Conservation (phyloP, 2,329 filamentous ascomycete species). For the Bretziella fagacearum region DNA sequence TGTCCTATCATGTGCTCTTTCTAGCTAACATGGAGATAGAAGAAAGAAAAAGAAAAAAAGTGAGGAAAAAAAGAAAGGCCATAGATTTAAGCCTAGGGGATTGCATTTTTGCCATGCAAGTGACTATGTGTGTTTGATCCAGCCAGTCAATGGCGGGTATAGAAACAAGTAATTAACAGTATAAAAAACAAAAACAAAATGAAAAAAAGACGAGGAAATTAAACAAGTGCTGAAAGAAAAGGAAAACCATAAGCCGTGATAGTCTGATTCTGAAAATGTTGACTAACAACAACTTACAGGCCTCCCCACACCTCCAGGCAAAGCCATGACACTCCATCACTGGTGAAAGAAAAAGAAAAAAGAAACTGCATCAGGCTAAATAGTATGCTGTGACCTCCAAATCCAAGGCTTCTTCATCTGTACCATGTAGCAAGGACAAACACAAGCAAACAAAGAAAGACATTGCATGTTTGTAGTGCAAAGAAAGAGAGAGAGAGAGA, state of each 20-base stretch:
- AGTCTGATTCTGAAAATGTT: too few species aligned
- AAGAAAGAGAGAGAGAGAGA: background rate
- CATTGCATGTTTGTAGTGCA: too few species aligned
- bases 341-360: background rate
- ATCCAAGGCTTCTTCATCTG: background rate
- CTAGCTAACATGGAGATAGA: too few species aligned
- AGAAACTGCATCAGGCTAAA: background rate
- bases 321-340: background rate
- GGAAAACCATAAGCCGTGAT: too few species aligned
- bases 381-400: too few species aligned
- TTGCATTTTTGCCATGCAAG: background rate
- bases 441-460: background rate
- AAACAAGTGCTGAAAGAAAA: background rate
- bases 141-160: background rate
- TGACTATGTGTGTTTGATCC: background rate
- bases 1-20: too few species aligned
- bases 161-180: too few species aligned
- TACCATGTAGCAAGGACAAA: too few species aligned
- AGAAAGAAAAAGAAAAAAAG: too few species aligned
- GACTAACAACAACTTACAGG: too few species aligned
- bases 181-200: constrained; percentile 2
- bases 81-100: background rate
- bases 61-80: background rate
- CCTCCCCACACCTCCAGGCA: too few species aligned
- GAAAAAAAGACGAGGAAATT: background rate